These are phyloP conservation scores for Candida anglica DNA, from an alignment of 805 yeast genomes.

Conservation along the genomic window DNA sequence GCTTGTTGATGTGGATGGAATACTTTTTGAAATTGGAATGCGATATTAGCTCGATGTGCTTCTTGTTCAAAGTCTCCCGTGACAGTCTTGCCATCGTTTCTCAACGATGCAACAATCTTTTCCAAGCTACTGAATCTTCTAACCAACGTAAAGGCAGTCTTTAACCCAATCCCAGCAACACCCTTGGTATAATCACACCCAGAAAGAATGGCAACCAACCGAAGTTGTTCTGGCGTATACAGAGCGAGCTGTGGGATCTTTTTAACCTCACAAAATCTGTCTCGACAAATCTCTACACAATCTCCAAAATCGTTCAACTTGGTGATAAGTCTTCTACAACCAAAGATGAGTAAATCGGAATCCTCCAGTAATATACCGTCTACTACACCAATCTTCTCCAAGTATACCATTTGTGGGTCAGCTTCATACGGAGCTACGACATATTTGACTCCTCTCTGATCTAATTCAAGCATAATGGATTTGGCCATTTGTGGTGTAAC, in stretches of 20 bases:
- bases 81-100: slow-evolving; percentile 57
- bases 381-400: slow-evolving; percentile 70
- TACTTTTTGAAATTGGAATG: slow-evolving; percentile 84
- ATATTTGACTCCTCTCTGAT: slow-evolving; percentile 52
- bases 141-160: slow-evolving; percentile 65
- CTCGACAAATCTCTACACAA: slow-evolving; percentile 65
- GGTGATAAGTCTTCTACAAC: slow-evolving; percentile 71
- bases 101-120: slow-evolving; percentile 51
- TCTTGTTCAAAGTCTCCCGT: slow-evolving; percentile 60
- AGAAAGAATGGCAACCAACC: slow-evolving; percentile 79
- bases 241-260: slow-evolving; percentile 46
- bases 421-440: slow-evolving; percentile 99
- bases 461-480: slow-evolving; percentile 70
- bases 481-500: slow-evolving; percentile 92
- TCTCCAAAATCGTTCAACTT: slow-evolving; percentile 74
- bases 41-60: slow-evolving; percentile 62
- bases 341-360: slow-evolving; percentile 87
- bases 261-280: slow-evolving; percentile 47
- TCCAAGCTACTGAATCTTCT: slow-evolving; percentile 49
- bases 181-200: slow-evolving; percentile 98
- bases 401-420: slow-evolving; percentile 91
- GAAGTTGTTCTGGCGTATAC: slow-evolving; percentile 53
- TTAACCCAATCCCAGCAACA: slow-evolving; percentile 73
- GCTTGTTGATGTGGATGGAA: slow-evolving; percentile 55
- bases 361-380: slow-evolving; percentile 92